Conservation (phyloP, 306 rosid species). For the Prunus mongolica region DNA sequence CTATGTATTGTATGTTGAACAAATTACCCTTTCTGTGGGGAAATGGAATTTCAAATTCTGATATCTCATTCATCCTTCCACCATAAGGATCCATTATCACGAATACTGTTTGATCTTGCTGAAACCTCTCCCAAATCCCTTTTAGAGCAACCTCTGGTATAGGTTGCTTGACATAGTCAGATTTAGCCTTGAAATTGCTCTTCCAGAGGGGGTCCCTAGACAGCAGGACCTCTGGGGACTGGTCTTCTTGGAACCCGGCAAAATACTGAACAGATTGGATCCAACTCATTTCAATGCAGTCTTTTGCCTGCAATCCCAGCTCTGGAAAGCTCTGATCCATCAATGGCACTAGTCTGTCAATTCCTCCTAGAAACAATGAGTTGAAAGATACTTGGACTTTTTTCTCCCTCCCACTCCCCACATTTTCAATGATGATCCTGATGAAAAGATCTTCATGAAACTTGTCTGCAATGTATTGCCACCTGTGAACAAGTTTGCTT, state of each 20-base stretch:
- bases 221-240: conserved; percentile 38
- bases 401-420: conserved; percentile 12
- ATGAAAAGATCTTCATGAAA: conserved; percentile 49
- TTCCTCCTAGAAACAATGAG: conserved; percentile 43
- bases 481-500: conserved; percentile 26
- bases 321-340: conserved; percentile 50
- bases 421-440: conserved; percentile 41
- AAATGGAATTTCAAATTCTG: conserved; percentile 42
- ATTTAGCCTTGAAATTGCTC: conserved; percentile 53
- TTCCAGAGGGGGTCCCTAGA: conserved; percentile 30
- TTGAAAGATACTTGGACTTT: conserved; percentile 24
- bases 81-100: conserved; percentile 59
- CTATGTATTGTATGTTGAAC: conserved; percentile 43
- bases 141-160: conserved; percentile 35
- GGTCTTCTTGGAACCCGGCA: conserved; percentile 29
- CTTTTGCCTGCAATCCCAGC: conserved; percentile 40
- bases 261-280: conserved; percentile 38
- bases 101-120: conserved; percentile 29
- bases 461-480: conserved; percentile 39
- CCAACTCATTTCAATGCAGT: conserved; percentile 63
- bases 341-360: conserved; percentile 26
- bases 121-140: conserved; percentile 47
- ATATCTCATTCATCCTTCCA: conserved; percentile 46
- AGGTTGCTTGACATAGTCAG: conserved; percentile 47
- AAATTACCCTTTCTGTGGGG: conserved; percentile 56